Evolutionary conservation across 306 rosid genomes (phyloP), one percentile per base, ranked within the genome.

Genomic region (Castanea sativa): DNA sequence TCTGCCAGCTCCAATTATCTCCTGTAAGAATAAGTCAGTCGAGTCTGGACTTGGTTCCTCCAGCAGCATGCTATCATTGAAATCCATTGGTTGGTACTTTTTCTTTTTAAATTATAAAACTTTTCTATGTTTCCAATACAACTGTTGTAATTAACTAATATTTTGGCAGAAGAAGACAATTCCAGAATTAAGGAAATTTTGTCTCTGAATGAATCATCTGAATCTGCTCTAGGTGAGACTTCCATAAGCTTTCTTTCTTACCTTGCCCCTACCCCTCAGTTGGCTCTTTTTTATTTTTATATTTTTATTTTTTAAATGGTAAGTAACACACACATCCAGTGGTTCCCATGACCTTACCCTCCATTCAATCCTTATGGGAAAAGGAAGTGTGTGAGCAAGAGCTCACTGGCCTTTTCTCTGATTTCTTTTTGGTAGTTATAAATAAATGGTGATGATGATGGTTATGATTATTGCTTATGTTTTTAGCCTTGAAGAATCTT

Each of bases 81-180:
- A 85, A 69, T 81, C 92, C 60, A 51, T 57, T 20, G 98, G 97
- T 93, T 73, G 69, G 88, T 89, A 79, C 85, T 76, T 74, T 29
- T 30, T 38, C 51, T 83, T 79, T 43, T 67, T 59, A 15, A 49
- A 12, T 52, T 19, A 60, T 55, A 55, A 14, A 76, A 23, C n/a
- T 75, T 61, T 60, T 69, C 55, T 79, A 65, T 74, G 15, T 73
- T 74, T 76, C 55, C 53, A 16, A 55, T 6, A 38, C 55, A 32
- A 10, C 15, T 69, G n/a, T 14, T 56, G 80, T 79, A 38, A 20
- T 72, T 78, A 74, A 77, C 71, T 69, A 73, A 11, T 73, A 67
- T 73, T 56, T 77, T 75, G 73, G 73, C 76, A 74, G 83, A 61
- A 53, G 83, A 79, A 64, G 78, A 76, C 70, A 84, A 30, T 74